Percentiles rank a stretch among this genome's conserved stretches.
Evolutionary conservation across 2,329 filamentous ascomycete genomes (phyloP).

Genomic region (Nigrograna mackinnonii): DNA sequence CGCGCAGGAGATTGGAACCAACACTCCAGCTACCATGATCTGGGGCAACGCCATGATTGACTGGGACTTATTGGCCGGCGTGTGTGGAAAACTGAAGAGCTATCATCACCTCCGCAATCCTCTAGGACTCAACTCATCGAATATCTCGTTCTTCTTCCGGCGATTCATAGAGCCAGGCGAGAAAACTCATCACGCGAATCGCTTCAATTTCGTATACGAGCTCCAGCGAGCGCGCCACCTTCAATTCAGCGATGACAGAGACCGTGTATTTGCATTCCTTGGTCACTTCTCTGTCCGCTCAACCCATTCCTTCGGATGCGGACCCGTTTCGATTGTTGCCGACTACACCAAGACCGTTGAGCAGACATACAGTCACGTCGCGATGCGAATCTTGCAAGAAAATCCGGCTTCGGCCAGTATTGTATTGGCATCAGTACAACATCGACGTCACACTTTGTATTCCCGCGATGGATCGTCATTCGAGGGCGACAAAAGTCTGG

Average conservation of each 20-base stretch:
- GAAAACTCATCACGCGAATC: conserved; percentile 5
- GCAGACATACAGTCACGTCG: neutral
- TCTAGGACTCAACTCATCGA: neutral
- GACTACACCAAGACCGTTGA: neutral
- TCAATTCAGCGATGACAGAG: conserved; percentile 5
- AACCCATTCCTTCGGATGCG: conserved; percentile 3
- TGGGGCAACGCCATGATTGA: conserved; percentile 1
- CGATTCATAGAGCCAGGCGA: neutral
- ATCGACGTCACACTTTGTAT: neutral
- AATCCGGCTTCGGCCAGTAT: neutral
- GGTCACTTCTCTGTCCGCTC: conserved; percentile 5
- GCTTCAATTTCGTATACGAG: conserved; percentile 9
- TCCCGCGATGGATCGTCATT: neutral
- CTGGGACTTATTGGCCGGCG: neutral
- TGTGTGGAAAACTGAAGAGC: neutral
- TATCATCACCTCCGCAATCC: neutral
- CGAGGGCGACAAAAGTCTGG: neutral
- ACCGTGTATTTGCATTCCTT: conserved; percentile 6
- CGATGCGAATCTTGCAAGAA: neutral
- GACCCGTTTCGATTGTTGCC: conserved; percentile 3
- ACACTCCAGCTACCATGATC: neutral
- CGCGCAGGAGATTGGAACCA: neutral
- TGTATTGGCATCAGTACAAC: neutral
- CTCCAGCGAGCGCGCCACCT: conserved; percentile 7
- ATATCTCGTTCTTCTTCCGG: neutral